These are phyloP conservation scores for Aureoboletus auriporus DNA, from an alignment of 768 basidiomycete species.

Conservation along the genomic window DNA sequence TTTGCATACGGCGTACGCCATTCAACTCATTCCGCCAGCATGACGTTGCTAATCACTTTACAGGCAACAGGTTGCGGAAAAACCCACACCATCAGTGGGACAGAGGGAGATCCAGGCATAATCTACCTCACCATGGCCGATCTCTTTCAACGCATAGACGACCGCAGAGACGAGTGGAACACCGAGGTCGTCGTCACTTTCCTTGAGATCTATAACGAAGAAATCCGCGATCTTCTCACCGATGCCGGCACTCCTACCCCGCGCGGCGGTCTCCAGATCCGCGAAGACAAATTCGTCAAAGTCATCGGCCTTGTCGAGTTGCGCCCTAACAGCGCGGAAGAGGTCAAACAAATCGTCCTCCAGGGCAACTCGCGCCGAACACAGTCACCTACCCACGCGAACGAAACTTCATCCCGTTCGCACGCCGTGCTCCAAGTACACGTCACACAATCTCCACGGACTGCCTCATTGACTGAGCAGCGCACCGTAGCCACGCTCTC, in stretches of 20 bases:
- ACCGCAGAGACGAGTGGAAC: slow-evolving; percentile 79
- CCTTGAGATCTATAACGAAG: slow-evolving; percentile 99
- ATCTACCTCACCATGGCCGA: slow-evolving; percentile 98
- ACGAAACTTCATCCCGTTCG: slow-evolving; percentile 94
- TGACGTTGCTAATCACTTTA: slow-evolving; percentile 11
- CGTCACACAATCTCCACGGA: slow-evolving; percentile 81
- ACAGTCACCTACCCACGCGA: slow-evolving; percentile 93
- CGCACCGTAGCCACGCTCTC: slow-evolving; percentile 87
- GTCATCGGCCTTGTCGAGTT: slow-evolving; percentile 84
- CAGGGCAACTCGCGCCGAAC: slow-evolving; percentile 85
- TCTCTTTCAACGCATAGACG: slow-evolving; percentile 89
- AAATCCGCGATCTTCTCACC: slow-evolving; percentile 90
- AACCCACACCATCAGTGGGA: slow-evolving; percentile 97
- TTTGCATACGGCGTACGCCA: slow-evolving; percentile 94
- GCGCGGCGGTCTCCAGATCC: slow-evolving; percentile 85
- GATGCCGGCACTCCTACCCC: slow-evolving; percentile 61
- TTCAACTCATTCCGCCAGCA: slow-evolving; percentile 1
- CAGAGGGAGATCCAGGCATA: slow-evolving; percentile 81
- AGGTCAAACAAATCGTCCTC: slow-evolving; percentile 92
- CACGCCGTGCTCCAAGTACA: slow-evolving; percentile 98
- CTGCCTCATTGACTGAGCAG: slow-evolving; percentile 78
- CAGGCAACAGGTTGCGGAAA: slow-evolving; percentile 99
- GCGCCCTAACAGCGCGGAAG: slow-evolving; percentile 76
- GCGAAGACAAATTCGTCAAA: slow-evolving; percentile 92
- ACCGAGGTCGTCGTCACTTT: slow-evolving; percentile 91